A percentile compares a stretch with the other conserved stretches of the same genome.
These are phyloP conservation scores for Protomyces lactucae-debilis DNA, from an alignment of 1,139 yeast genomes.

Conservation along the genomic window DNA sequence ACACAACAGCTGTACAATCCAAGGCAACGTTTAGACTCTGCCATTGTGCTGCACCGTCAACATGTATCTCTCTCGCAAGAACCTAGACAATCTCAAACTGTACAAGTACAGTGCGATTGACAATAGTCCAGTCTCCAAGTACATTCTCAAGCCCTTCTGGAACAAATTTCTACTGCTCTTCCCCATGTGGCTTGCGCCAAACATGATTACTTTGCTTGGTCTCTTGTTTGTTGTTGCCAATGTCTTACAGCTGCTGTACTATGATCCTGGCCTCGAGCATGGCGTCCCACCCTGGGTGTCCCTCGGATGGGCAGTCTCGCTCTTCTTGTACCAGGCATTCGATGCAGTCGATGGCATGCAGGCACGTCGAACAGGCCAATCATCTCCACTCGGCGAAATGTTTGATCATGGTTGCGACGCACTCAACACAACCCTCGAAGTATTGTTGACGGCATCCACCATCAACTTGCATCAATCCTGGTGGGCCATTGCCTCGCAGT, in stretches of 20 bases:
- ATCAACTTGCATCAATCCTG: constrained; percentile 21
- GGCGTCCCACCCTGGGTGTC: constrained; percentile 65
- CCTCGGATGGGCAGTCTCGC: constrained; percentile 60
- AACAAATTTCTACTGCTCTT: constrained; percentile 58
- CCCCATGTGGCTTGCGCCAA: constrained; percentile 63
- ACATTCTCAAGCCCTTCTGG: constrained; percentile 68
- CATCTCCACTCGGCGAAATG: constrained; percentile 74
- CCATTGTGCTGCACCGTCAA: not conserved
- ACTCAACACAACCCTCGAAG: constrained; percentile 50
- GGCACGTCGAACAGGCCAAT: constrained; percentile 60
- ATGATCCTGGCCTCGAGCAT: constrained; percentile 53
- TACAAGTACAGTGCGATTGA: constrained; percentile 43
- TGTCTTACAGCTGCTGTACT: constrained; percentile 52
- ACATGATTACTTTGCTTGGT: constrained; percentile 65
- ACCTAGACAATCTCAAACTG: constrained; percentile 23
- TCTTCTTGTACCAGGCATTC: constrained; percentile 75
- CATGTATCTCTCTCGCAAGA: constrained; percentile 19
- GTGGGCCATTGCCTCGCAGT: constrained; percentile 26
- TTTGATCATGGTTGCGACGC: constrained; percentile 75
- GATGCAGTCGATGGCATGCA: constrained; percentile 81
- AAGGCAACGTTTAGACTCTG: not conserved
- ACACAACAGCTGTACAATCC: no score
- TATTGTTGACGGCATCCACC: constrained; percentile 21
- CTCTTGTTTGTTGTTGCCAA: constrained; percentile 55
- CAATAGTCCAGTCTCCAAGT: constrained; percentile 60